Base-by-base conservation (phyloP, 208 protist genomes). In the Trypanosoma melophagium region DNA sequence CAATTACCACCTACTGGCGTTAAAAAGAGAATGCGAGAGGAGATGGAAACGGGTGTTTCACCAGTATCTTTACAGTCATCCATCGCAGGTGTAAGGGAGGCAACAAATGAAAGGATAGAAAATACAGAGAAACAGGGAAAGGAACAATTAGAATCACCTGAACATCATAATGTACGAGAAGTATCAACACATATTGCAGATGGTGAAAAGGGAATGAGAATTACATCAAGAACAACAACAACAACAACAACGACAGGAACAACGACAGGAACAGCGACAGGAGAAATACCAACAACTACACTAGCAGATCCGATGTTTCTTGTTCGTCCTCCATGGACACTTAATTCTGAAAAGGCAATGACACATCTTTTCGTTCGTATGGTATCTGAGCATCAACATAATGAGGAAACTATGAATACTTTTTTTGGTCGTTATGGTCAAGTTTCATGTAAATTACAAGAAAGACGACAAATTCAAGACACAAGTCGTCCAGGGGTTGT, bases 361-460 rank as follows among this genome's bases (percentile, higher is more conserved):
- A 62, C 71, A 7, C 66, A 80, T 42, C 47, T 95, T 7, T 95
- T 86, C 71, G 82, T 93, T n/a, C 90, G 90, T 59, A 93, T 96
- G 86, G 57, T 83, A 7, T 80, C 86, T 61, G 69, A 81, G 14
- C 67, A 78, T n/a, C 54, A 51, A 45, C 67, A 90, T 3, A 87
- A 95, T 65, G 87, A 96, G 58, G 87, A 96, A 74, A 83, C 81
- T 47, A 79, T 96, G 60, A 96, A 95, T 73, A 71, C 85, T 8
- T 96, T 82, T 76, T 93, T 96, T 81, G 90, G 90, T 51, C 90
- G 90, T 38, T 96, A 96, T 63, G 90, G 90, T 13, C 90, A 96
- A 79, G 84, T 91, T 8, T 80, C 79, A 45, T 85, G 79, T 54
- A 69, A 50, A 44, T 54, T 84, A n/a, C 47, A 90, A 22, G 76